Evolutionary conservation across 495 filamentous ascomycete species (phyloP).

Genomic region (Penicillium argentinense): DNA sequence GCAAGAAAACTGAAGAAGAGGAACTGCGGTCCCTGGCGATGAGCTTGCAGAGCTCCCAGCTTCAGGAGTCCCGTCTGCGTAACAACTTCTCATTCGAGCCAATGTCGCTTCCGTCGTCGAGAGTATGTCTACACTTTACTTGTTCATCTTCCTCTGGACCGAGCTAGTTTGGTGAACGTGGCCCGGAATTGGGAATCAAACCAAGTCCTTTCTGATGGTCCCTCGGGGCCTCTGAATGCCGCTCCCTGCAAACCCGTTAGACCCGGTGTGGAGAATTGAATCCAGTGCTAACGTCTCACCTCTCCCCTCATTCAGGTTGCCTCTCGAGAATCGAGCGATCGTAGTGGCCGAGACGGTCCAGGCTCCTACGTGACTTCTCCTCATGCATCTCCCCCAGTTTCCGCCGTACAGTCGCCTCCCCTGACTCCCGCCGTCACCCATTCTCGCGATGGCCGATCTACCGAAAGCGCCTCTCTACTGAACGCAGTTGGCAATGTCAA

Average conservation of each 20-base stretch:
- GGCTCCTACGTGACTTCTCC: constrained; percentile 43
- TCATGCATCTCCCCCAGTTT: constrained; percentile 49
- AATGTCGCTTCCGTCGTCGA: constrained; percentile 79
- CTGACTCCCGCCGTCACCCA: constrained; percentile 80
- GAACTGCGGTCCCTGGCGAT: constrained; percentile 71
- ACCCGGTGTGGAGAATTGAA: constrained; percentile 9
- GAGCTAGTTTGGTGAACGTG: too few species aligned
- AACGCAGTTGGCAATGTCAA: constrained; percentile 46
- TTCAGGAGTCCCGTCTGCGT: constrained; percentile 81
- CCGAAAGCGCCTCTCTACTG: constrained; percentile 25
- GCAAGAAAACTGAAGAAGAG: constrained; percentile 45
- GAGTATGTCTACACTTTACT: constrained; percentile 56
- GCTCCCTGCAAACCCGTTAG: neutral
- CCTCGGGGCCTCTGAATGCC: neutral
- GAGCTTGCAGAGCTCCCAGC: constrained; percentile 66
- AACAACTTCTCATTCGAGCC: constrained; percentile 80
- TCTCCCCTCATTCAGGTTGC: constrained; percentile 41
- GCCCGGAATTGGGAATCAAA: too few species aligned
- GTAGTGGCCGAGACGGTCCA: constrained; percentile 37
- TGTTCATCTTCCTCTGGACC: neutral
- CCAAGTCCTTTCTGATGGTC: too few species aligned
- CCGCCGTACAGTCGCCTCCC: constrained; percentile 81
- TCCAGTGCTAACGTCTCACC: constrained; percentile 14
- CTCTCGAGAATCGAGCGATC: constrained; percentile 49
- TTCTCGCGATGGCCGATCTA: constrained; percentile 47